A percentile compares a stretch with the other conserved stretches of the same genome.
Evolutionary conservation across 176 grass and related monocot genomes (phyloP).

Genomic region (Cymbopogon citratus): DNA sequence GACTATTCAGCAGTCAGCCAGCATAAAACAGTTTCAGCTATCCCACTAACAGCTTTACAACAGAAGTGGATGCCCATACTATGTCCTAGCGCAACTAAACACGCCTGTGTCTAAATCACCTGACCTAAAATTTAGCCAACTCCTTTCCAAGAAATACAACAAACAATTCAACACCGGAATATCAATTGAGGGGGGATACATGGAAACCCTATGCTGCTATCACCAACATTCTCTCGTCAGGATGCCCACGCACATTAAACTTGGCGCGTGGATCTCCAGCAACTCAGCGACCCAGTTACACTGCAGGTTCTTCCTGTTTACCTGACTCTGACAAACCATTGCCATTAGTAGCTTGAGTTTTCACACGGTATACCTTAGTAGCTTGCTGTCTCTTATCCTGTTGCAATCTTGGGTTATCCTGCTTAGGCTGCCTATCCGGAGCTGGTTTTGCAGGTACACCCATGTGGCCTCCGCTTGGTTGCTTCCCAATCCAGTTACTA

Average conservation of each 20-base stretch:
- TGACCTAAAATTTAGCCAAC: slow-evolving; percentile 15
- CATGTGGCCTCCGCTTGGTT: slow-evolving; percentile 29
- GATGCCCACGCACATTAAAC: not conserved
- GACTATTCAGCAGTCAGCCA: slow-evolving; percentile 6
- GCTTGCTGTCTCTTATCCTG: slow-evolving; percentile 53
- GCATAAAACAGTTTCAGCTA: not conserved
- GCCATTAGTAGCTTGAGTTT: slow-evolving; percentile 29
- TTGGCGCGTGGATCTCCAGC: not conserved
- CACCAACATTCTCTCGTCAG: slow-evolving; percentile 3
- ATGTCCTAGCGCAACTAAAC: slow-evolving; percentile 23
- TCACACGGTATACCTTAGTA: slow-evolving; percentile 52
- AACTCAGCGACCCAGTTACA: not conserved
- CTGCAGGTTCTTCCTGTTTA: slow-evolving; percentile 13
- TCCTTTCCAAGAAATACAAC: slow-evolving; percentile 21
- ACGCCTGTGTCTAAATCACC: slow-evolving; percentile 8
- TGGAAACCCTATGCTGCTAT: not conserved
- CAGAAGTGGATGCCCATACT: not conserved
- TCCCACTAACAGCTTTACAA: slow-evolving; percentile 36
- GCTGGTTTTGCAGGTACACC: slow-evolving; percentile 30
- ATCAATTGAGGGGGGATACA: not conserved
- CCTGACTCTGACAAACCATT: slow-evolving; percentile 34
- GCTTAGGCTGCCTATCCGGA: slow-evolving; percentile 27
- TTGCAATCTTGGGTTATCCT: slow-evolving; percentile 38
- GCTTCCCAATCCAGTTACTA: slow-evolving; percentile 79
- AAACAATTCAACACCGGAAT: slow-evolving; percentile 20